A percentile compares a stretch with the other conserved stretches of the same genome.
These are phyloP conservation scores for Debaryomyces maramus DNA, from an alignment of 805 yeast genomes.

Conservation along the genomic window DNA sequence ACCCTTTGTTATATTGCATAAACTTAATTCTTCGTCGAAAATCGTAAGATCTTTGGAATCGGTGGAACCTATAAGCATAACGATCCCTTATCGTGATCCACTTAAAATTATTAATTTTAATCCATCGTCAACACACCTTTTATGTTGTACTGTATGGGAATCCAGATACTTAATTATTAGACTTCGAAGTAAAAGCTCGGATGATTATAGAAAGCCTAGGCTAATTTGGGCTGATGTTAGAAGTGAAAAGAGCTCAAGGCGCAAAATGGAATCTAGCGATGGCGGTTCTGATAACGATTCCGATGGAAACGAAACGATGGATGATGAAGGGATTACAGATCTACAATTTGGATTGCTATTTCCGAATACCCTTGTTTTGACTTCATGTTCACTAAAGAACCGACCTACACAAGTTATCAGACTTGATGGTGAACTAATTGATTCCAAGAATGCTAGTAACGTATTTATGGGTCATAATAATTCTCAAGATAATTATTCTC, in stretches of 20 bases:
- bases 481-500: not conserved
- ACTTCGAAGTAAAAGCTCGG: conserved; percentile 54
- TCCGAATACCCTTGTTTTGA: conserved; percentile 37
- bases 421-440: conserved; percentile 50
- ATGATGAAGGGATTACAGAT: conserved; percentile 88
- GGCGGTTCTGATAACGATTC: conserved; percentile 18
- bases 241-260: conserved; percentile 13
- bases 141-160: conserved; percentile 78
- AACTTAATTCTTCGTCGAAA: conserved; percentile 16
- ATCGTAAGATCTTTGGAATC: conserved; percentile 15
- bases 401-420: conserved; percentile 33
- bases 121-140: conserved; percentile 62
- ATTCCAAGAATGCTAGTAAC: conserved; percentile 21
- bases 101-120: conserved; percentile 74
- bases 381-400: conserved; percentile 37
- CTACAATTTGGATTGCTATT: conserved; percentile 50
- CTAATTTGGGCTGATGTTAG: conserved; percentile 38
- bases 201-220: conserved; percentile 37
- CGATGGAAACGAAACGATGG: conserved; percentile 46
- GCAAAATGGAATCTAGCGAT: conserved; percentile 14
- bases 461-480: conserved; percentile 14
- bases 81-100: conserved; percentile 86
- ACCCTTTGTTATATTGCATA: conserved; percentile 68
- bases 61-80: conserved; percentile 66
- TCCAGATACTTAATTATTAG: conserved; percentile 76